These are phyloP conservation scores for Schoenoplectus tabernaemontani DNA, from an alignment of 202 grass and related monocot species.

Conservation along the genomic window DNA sequence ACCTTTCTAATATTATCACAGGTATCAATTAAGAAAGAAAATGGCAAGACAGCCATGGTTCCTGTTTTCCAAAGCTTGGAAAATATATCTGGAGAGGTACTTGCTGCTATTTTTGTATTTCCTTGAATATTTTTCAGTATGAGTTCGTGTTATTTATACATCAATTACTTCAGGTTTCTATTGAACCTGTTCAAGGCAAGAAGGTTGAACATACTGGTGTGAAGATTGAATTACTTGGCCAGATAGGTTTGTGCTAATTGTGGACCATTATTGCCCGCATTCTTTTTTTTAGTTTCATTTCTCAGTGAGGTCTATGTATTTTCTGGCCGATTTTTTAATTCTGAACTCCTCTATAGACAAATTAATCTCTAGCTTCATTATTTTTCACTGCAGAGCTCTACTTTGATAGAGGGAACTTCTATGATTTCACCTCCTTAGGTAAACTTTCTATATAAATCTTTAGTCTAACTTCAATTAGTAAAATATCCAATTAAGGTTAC, in stretches of 20 bases:
- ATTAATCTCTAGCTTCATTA: constrained; percentile 19
- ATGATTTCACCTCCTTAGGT: constrained; percentile 94
- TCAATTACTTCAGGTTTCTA: constrained; percentile 44
- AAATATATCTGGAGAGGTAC: constrained; percentile 77
- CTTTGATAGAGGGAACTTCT: constrained; percentile 83
- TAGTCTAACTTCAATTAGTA: not conserved
- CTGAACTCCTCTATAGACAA: not conserved
- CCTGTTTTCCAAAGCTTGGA: constrained; percentile 82
- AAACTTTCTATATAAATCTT: constrained; percentile 6
- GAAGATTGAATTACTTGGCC: constrained; percentile 79
- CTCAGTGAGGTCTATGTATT: constrained; percentile 7
- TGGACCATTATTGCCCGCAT: not conserved
- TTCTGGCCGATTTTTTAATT: not conserved
- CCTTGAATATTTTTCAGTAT: not conserved
- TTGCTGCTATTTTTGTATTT: constrained; percentile 10
- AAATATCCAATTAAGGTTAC: not conserved
- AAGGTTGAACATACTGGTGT: constrained; percentile 74
- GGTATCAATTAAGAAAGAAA: constrained; percentile 73
- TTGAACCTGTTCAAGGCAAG: constrained; percentile 77
- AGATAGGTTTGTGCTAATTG: constrained; percentile 49
- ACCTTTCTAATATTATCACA: constrained; percentile 22
- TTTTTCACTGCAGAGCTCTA: constrained; percentile 50
- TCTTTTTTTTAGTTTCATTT: constrained; percentile 13
- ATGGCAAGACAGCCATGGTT: constrained; percentile 63
- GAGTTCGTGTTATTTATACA: not conserved